These are phyloP conservation scores for Monosporascus sp. DNA, from an alignment of 2,329 filamentous ascomycete genomes.

Conservation along the genomic window DNA sequence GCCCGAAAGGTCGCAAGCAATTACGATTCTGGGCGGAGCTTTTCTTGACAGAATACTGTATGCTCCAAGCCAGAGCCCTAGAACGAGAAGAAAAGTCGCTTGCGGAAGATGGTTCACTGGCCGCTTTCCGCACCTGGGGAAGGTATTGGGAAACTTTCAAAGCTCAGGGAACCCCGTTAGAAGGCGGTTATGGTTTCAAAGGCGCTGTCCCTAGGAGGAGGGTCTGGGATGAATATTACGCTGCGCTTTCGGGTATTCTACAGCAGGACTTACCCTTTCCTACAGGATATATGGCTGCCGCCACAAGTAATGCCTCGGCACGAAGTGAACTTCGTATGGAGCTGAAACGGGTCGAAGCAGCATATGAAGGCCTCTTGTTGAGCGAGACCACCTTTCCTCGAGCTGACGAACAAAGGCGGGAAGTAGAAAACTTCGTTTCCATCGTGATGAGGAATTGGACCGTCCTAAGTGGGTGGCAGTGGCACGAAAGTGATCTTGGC, in stretches of 20 bases:
- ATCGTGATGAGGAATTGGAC: slow-evolving; percentile 81
- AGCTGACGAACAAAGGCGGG: slow-evolving; percentile 70
- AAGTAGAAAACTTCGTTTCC: slow-evolving; percentile 78
- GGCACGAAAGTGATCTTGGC: slow-evolving; percentile 76
- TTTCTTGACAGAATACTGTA: slow-evolving; percentile 68
- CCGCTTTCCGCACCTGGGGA: slow-evolving; percentile 61
- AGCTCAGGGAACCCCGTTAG: slow-evolving; percentile 34
- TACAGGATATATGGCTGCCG: slow-evolving; percentile 36
- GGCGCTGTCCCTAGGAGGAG: slow-evolving; percentile 56
- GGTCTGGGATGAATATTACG: slow-evolving; percentile 84
- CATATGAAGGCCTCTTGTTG: slow-evolving; percentile 75
- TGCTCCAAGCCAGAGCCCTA: slow-evolving; percentile 58
- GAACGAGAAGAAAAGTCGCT: slow-evolving; percentile 45
- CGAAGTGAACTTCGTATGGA: slow-evolving; percentile 66
- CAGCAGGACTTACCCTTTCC: slow-evolving; percentile 59
- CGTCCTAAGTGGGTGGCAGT: slow-evolving; percentile 70
- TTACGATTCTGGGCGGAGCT: slow-evolving; percentile 74
- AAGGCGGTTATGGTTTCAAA: slow-evolving; percentile 53
- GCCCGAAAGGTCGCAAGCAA: slow-evolving; percentile 54
- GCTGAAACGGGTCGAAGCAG: slow-evolving; percentile 69
- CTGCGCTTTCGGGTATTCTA: slow-evolving; percentile 69
- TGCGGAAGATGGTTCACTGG: slow-evolving; percentile 47
- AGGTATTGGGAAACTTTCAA: slow-evolving; percentile 57
- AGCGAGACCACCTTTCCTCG: slow-evolving; percentile 78
- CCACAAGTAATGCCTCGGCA: slow-evolving; percentile 44